phyloP scores from a whole-genome alignment of 2,329 filamentous ascomycete species.

The Monilinia laxa region DNA sequence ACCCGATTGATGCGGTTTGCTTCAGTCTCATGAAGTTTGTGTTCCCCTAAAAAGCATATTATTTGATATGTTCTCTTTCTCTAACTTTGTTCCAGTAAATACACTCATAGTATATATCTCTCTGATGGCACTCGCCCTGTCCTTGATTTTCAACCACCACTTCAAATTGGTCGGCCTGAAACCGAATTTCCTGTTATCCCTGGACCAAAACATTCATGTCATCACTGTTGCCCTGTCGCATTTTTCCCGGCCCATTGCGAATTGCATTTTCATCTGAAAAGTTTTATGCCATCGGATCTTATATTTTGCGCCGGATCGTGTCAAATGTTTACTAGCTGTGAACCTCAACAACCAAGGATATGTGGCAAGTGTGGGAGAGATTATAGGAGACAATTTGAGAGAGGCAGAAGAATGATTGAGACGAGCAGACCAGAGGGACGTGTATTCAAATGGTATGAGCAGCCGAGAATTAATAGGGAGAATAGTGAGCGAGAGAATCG shows the following conservation, averaged over 20 bases:
- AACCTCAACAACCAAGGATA: constrained; percentile 9
- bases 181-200: constrained; percentile 23
- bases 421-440: not conserved
- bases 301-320: constrained; percentile 30
- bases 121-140: constrained; percentile 6
- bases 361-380: constrained; percentile 28
- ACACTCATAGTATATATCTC: constrained; percentile 28
- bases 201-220: constrained; percentile 26
- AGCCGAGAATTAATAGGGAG: constrained; percentile 5
- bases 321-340: constrained; percentile 26
- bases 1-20: constrained; percentile 31
- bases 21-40: constrained; percentile 32
- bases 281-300: constrained; percentile 28
- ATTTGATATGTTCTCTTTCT: not conserved
- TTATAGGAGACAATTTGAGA: constrained; percentile 30
- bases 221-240: constrained; percentile 33
- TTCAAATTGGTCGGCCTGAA: constrained; percentile 29
- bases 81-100: constrained; percentile 25
- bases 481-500: constrained; percentile 3
- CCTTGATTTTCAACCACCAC: constrained; percentile 8
- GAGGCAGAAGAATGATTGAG: constrained; percentile 31
- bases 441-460: constrained; percentile 7
- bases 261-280: constrained; percentile 34
- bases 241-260: constrained; percentile 36
- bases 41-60: not conserved